Evolutionary conservation across 1,284 basidiomycete species (phyloP), one percentile per base, ranked within the genome.

Genomic region (Cystobasidiaceae sp.): DNA sequence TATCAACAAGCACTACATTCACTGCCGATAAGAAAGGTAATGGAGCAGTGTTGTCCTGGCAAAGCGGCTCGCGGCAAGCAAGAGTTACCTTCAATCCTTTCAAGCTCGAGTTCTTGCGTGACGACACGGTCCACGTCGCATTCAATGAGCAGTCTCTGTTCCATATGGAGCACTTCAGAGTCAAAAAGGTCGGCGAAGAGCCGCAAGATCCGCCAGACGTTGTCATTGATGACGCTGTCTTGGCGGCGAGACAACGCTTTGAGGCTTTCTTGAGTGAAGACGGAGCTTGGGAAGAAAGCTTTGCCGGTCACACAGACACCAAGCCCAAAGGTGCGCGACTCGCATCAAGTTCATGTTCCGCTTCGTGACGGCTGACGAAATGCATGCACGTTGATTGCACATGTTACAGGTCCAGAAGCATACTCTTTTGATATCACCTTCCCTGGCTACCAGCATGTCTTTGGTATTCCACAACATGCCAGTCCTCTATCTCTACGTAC

Each of bases 121-220:
- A 85, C 66, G 90, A 89, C 3, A 66, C 74, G 25, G 86, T 88
- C 64, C 88, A 96, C 74, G 82, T 97, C 61, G 85, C 93, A 3
- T 79, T 98, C 58, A 99, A 99, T 74, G 91, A 90, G 9, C 83
- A 86, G 44, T 88, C 89, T 0, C 82, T 99, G 28, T 81, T 99
- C 71, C 93, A 98, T 75, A 93, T 98, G 90, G 96, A 99, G 75
- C 96, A 98, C 77, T 97, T 92, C 81, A 83, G 92, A 61, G 81
- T 80, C 33, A 90, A 91, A 78, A 34, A 69, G n/a, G 75, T 77
- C 51, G 66, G 70, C 1, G 59, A 75, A 17, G 72, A 75, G 27
- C 58, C 61, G 30, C 68, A 68, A n/a, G 75, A 75, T 50, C 75
- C 77, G 66, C 69, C 69, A 23, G 76, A 78, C n/a, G 64, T 75